Base-by-base conservation (phyloP, 805 yeast genomes). In the Wickerhamomyces hampshirensis region DNA sequence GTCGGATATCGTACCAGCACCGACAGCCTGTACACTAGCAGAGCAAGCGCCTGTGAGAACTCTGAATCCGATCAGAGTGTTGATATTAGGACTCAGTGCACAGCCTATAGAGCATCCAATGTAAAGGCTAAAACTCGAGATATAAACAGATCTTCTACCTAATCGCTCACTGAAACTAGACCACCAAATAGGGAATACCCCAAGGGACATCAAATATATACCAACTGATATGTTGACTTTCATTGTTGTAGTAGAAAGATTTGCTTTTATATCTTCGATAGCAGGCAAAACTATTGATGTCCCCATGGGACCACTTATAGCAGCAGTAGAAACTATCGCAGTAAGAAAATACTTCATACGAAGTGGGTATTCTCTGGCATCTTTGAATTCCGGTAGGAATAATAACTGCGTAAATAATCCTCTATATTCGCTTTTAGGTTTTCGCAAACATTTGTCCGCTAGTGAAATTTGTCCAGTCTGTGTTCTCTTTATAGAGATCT, bases 121-220 rank as follows among this genome's bases (percentile, higher is more conserved):
- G 48, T 81, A 77, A 30, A 84, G 50, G 0, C 68, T 41, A 54
- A 84, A 87, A 9, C 91, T 81, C 4, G 78, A 50, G 15, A 87
- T 59, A 55, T 86, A 86, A 15, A 86, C 79, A 2, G 79, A 68
- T 37, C 96, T 62, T 46, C 95, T 66, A 2, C 96, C 96, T 43
- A 73, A 71, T 35, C 69, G 59, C 53, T 87, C 95, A 28, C 88
- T 77, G 39, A 84, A 71, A 8, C 81, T 75, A 6, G 91, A 80
- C 95, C 95, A 87, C 93, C 95, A 86, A 30, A 87, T 53, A 2
- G 96, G 95, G 49, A 84, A 77, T 2, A 87, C 65, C 12, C 95
- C 96, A 24, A 87, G 53, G 1, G 88, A 68, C 11, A 85, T 52
- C 18, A 85, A 59, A 54, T 85, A 87, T 10, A 86, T 70, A 47